Evolutionary conservation across 129 eudicot species (phyloP), one percentile per base, ranked within the genome.

Genomic region (Flaveria sonorensis): DNA sequence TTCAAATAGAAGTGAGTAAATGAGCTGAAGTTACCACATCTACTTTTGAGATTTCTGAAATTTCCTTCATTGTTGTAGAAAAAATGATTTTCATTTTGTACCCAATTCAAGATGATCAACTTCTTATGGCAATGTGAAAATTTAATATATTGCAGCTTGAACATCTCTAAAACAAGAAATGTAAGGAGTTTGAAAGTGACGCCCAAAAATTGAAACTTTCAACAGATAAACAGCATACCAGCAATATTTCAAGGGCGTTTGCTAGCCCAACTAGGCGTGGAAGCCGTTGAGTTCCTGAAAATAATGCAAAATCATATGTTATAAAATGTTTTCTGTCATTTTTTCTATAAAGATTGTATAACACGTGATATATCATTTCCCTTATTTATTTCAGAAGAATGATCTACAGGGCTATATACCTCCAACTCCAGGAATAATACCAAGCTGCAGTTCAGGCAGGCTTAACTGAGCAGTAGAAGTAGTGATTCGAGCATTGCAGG

Each of bases 341-440:
- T 28, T 53, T 23, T 28, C 68, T 65, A 56, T 73, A 1, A 13
- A 8, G 24, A 55, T 12, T 20, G 21, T 42, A 70, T 47, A 45
- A 24, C 26, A n/a, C 12, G 42, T 47, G 13, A 47, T 48, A 48
- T 48, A 48, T 48, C 74, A 23, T 23, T n/a, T 19, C 21, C 47
- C 30, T 26, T 39, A 28, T 26, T 14, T 61, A 62, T 62, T 28
- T 14, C 12, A 62, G 39, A 63, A 68, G 28, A n/a, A 73, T 53
- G 71, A 62, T 40, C 51, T 91, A 92, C 97, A n/a, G 64, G 55
- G 71, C 50, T 40, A 51, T 40, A 51, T 91, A 95, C 99, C 99
- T 89, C 99, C 99, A 69, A 92, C 89, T 68, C 97, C 97, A 61
- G 99, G 99, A 89, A 95, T 89, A 77, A 95, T 68, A 52, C 99